Evolutionary conservation across 257 asterid genomes (phyloP).

Genomic region (Solanum okadae): DNA sequence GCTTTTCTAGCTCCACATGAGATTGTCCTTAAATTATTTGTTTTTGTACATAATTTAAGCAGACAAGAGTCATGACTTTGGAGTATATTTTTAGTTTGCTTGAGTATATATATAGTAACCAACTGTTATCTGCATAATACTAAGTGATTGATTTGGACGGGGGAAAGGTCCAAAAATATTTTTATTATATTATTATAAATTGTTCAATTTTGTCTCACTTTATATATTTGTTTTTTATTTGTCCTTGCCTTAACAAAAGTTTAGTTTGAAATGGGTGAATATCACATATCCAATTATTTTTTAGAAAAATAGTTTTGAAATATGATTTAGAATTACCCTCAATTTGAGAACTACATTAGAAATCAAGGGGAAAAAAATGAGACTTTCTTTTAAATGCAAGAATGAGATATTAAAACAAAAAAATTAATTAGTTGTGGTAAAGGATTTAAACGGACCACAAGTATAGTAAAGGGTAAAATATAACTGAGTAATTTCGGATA

Average conservation of each 20-base stretch:
- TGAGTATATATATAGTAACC: background rate
- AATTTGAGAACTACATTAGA: background rate
- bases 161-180: background rate
- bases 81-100: background rate
- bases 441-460: background rate
- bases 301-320: background rate
- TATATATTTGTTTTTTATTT: background rate
- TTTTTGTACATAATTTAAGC: background rate
- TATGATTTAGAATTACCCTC: background rate
- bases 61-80: background rate
- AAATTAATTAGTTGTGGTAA: background rate
- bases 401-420: background rate
- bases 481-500: background rate
- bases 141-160: background rate
- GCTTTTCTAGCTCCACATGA: background rate
- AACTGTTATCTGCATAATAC: background rate
- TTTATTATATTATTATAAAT: background rate
- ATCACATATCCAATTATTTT: background rate
- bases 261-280: background rate
- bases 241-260: background rate
- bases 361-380: background rate
- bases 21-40: background rate
- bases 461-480: background rate
- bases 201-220: background rate
- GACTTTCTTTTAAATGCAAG: background rate